Percentiles rank a stretch among this genome's conserved stretches.
Evolutionary conservation across 164 flowering plant species (phyloP).

Genomic region (Taxillus chinensis): DNA sequence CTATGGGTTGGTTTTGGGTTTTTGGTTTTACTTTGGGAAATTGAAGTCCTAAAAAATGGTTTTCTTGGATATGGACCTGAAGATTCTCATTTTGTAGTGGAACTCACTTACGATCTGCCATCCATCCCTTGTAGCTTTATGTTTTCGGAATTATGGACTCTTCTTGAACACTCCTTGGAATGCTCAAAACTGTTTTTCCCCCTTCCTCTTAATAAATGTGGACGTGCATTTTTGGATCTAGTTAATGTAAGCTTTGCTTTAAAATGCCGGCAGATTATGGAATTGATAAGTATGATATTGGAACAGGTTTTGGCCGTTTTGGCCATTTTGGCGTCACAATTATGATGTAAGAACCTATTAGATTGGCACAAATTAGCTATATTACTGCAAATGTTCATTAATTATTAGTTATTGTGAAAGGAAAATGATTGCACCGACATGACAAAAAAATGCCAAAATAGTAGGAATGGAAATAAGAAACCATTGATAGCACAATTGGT

Average conservation of each 20-base stretch:
- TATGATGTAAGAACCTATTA: conserved; percentile 10
- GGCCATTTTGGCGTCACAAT: conserved; percentile 14
- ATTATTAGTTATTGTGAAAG: too few species aligned
- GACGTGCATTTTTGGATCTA: neutral
- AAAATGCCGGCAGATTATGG: conserved; percentile 5
- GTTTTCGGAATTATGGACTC: too few species aligned
- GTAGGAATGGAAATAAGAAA: too few species aligned
- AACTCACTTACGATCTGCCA: conserved; percentile 28
- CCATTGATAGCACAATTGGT: too few species aligned
- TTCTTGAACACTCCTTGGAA: neutral
- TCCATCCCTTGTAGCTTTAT: neutral
- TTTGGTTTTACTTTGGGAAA: too few species aligned
- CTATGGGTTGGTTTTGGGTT: too few species aligned
- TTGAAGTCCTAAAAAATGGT: too few species aligned
- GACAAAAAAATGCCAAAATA: too few species aligned
- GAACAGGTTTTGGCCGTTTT: conserved; percentile 14
- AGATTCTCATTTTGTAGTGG: conserved; percentile 29
- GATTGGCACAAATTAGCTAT: too few species aligned
- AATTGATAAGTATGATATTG: conserved; percentile 11
- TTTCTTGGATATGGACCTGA: conserved; percentile 44
- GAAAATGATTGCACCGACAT: too few species aligned
- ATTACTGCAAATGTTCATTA: too few species aligned
- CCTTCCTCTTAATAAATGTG: neutral
- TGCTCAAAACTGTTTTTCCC: neutral
- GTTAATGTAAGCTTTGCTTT: neutral